These are phyloP conservation scores for Parasitella parasitica DNA, from an alignment of 371 early-diverging fungal species.

Conservation along the genomic window DNA sequence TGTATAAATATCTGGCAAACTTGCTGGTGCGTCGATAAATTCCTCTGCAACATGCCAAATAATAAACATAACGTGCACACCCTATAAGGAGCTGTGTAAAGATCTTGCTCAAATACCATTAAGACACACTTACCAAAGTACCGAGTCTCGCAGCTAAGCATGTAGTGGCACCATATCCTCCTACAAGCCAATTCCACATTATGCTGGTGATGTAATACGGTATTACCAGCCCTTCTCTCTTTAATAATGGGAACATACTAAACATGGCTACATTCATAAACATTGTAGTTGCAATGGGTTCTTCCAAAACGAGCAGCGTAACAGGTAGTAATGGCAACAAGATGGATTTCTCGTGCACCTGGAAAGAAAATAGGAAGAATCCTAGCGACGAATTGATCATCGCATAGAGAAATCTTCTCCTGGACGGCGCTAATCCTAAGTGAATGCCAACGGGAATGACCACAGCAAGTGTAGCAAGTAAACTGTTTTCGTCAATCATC, in stretches of 20 bases:
- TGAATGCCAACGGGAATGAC: constrained; percentile 71
- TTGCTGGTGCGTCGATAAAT: constrained; percentile 60
- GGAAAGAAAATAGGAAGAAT: constrained; percentile 94
- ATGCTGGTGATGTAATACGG: constrained; percentile 62
- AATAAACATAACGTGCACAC: constrained; percentile 49
- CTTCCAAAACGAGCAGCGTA: constrained; percentile 66
- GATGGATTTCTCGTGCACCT: constrained; percentile 97
- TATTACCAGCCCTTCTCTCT: constrained; percentile 66
- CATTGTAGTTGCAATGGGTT: constrained; percentile 56
- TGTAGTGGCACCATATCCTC: constrained; percentile 18
- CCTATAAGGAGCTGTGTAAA: too few species aligned
- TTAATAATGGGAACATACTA: constrained; percentile 87
- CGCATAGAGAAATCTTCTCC: constrained; percentile 63
- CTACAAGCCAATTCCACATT: constrained; percentile 73
- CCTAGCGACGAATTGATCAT: constrained; percentile 74
- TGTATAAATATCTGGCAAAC: constrained; percentile 78
- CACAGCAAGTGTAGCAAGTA: constrained; percentile 63
- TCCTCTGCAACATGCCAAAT: constrained; percentile 63
- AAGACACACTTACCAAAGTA: constrained; percentile 4
- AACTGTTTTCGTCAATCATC: constrained; percentile 38
- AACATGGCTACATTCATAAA: constrained; percentile 86
- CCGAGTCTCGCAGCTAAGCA: constrained; percentile 5
- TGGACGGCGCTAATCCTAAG: constrained; percentile 54
- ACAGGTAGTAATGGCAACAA: constrained; percentile 82
- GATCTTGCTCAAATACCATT: too few species aligned